These are phyloP conservation scores for Oxyria digyna DNA, from an alignment of 148 eudicot species.

Conservation along the genomic window DNA sequence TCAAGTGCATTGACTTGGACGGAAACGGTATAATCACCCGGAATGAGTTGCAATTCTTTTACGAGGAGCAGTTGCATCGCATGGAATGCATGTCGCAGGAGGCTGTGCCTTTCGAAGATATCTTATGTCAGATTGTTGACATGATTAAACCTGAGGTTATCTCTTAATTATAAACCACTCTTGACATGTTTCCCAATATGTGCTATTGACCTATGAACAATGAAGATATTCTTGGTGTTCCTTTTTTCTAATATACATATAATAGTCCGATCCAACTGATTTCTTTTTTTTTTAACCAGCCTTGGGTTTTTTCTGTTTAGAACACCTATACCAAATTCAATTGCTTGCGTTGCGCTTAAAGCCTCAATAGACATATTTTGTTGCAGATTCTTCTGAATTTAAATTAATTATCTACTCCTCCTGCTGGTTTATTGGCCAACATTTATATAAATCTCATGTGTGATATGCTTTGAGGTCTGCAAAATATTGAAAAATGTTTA, in stretches of 20 bases:
- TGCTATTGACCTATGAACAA: neutral
- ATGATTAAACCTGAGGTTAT: constrained; percentile 86
- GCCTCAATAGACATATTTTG: neutral
- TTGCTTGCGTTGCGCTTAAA: too few species aligned
- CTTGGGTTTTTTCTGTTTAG: neutral
- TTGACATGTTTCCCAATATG: neutral
- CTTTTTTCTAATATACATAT: neutral
- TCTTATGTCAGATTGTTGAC: constrained; percentile 93
- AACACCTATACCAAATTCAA: neutral
- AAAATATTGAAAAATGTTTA: neutral
- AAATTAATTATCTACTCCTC: neutral
- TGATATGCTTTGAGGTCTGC: neutral
- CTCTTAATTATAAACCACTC: neutral
- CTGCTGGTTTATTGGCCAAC: neutral
- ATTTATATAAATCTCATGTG: neutral
- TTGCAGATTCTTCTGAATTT: neutral
- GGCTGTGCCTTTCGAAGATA: constrained; percentile 94
- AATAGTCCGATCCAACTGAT: neutral
- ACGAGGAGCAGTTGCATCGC: constrained; percentile 98
- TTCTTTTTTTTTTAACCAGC: neutral
- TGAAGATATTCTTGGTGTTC: neutral
- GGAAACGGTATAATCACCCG: constrained; percentile 78
- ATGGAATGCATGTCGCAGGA: constrained; percentile 99
- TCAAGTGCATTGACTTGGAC: constrained; percentile 95
- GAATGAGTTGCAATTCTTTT: constrained; percentile 93